Base-by-base conservation (phyloP, 345 rosid species). In the Gossypioides kirkii region DNA sequence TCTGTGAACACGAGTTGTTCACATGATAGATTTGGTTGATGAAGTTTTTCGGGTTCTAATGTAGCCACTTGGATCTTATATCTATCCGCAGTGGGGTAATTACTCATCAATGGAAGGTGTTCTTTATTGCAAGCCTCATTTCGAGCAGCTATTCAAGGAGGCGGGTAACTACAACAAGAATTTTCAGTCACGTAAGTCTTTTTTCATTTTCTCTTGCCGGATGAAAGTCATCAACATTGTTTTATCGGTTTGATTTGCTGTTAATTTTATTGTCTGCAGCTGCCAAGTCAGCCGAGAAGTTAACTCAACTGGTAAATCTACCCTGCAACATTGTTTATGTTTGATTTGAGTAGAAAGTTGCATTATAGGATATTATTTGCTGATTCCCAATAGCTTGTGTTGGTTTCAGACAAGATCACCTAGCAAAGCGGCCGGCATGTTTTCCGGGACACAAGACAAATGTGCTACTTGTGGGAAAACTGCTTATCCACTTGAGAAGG, bases 101-200 rank as follows among this genome's bases (percentile, higher is more conserved):
- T 96, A 91, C 81, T 91, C 93, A 73, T 96, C 99, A 0, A 96
- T 93, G 99, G 99, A 93, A 82, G 97, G 98, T 77, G 96, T 96
- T 55, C 74, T 96, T 65, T 96, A 96, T 74, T 95, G 99, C 71
- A 92, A 87, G 85, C 99, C 99, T 76, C 99, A 93, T 76, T 92
- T 91, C 75, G 99, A 91, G 86, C 99, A 93, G 80, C 91, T 96
- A 61, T 96, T 96, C 87, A 96, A 90, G 87, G 98, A 93, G 83
- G 64, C 92, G 11, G 97, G 99, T 32, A 96, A 81, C 61, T 96
- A 87, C 86, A 91, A 80, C 89, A 96, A 96, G 86, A 96, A 91
- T 74, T 96, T 96, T 77, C 93, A 87, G 73, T 89, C 98, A 46
- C 94, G 98, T 95, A 87, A 68, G 98, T 77, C 53, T 52, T 69